Evolutionary conservation across 192 early-diverging fungal species (phyloP).

Genomic region (Chytriomyces confervae): DNA sequence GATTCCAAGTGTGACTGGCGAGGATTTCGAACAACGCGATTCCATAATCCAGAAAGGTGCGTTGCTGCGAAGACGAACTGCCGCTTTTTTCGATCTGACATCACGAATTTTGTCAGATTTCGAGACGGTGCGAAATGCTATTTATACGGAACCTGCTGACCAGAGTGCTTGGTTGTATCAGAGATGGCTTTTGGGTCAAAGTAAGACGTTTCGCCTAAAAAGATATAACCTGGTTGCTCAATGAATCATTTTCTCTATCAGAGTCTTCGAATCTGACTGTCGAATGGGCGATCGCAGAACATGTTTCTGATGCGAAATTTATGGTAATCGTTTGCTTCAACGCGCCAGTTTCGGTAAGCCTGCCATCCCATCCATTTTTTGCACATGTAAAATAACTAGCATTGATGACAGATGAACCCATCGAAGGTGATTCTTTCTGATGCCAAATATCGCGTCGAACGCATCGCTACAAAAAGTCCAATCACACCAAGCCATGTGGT

Average conservation of each 20-base stretch:
- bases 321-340: conserved; percentile 30
- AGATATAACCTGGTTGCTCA: neutral
- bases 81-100: conserved; percentile 34
- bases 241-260: neutral
- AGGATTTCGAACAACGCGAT: conserved; percentile 1
- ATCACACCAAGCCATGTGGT: no score
- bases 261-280: neutral
- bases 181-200: conserved; percentile 82
- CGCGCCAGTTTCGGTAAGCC: conserved; percentile 7
- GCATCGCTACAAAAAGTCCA: no score
- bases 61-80: conserved; percentile 33
- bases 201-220: conserved; percentile 9
- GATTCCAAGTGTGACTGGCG: conserved; percentile 44
- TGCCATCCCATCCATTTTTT: neutral
- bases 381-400: neutral
- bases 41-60: conserved; percentile 10
- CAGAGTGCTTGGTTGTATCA: conserved; percentile 98
- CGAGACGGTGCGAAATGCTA: conserved; percentile 84
- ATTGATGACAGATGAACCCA: no score
- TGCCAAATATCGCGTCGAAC: no score
- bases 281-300: neutral
- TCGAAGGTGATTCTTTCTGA: no score
- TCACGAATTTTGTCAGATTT: conserved; percentile 64
- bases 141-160: conserved; percentile 96
- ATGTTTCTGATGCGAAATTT: conserved; percentile 13